A percentile compares a stretch with the other conserved stretches of the same genome.
These are phyloP conservation scores for Hirsutella thompsonii DNA, from an alignment of 2,329 filamentous ascomycete species.

Conservation along the genomic window DNA sequence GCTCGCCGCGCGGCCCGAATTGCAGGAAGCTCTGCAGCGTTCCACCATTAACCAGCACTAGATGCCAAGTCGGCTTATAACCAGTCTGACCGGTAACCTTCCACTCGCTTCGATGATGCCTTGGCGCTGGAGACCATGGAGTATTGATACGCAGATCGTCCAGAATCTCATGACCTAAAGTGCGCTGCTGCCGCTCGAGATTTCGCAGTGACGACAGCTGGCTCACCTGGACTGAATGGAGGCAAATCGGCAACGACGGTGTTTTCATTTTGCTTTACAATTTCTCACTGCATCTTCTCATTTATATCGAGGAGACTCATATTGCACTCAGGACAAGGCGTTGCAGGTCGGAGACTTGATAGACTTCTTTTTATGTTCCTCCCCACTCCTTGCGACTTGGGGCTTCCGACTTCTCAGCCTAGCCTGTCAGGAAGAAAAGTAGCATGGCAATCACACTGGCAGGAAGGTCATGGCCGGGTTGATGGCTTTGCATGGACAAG, in stretches of 20 bases:
- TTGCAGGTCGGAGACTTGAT: constrained; percentile 17
- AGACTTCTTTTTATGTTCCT: constrained; percentile 7
- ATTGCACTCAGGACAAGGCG: constrained; percentile 16
- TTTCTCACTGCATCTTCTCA: not conserved
- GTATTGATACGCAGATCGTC: no score
- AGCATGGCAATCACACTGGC: not conserved
- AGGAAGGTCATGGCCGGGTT: not conserved
- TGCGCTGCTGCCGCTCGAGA: no score
- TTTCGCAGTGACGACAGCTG: no score
- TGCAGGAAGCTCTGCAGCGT: constrained; percentile 74
- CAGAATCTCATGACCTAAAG: no score
- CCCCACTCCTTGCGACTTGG: not conserved
- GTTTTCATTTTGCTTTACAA: not conserved
- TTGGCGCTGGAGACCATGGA: no score
- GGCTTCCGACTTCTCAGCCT: constrained; percentile 3
- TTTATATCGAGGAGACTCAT: constrained; percentile 7
- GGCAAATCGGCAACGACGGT: no score
- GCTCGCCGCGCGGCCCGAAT: constrained; percentile 67
- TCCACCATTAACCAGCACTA: constrained; percentile 50
- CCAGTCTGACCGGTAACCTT: not conserved
- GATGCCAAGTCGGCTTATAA: not conserved
- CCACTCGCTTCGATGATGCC: no score
- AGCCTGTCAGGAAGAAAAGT: not conserved
- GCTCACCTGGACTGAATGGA: no score
- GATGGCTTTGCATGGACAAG: not conserved